Base-by-base conservation (phyloP, 805 yeast species). In the Limtongia smithiae region DNA sequence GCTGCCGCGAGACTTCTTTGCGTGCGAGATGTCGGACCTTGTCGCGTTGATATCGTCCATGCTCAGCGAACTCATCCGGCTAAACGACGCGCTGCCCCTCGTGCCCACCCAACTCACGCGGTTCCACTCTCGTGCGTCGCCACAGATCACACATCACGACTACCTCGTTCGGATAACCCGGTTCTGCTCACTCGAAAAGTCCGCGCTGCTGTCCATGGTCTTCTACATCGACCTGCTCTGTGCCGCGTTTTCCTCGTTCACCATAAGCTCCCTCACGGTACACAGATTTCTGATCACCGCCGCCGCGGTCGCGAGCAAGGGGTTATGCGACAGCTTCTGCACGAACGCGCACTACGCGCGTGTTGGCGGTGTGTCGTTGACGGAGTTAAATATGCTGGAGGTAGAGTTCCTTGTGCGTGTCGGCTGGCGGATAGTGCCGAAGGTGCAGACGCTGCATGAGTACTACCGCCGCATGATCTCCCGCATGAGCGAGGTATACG, bases 51-150 rank as follows among this genome's bases (percentile, higher is more conserved):
- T 91, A 28, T 72, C 95, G 1, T 71, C 96, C 46, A 87, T 90
- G 93, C 70, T 93, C 24, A 75, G 78, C 40, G 84, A 86, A 35
- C 74, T 91, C 21, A 86, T 90, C 12, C 67, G 71, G 21, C 74
- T 86, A 30, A 91, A 91, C 65, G 97, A 91, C 68, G 70, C 60
- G 25, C 60, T 61, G 21, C 71, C 74, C 35, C 68, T 64, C 49
- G 67, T 56, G 46, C 62, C 67, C 7, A 64, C 65, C 17, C 62
- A 65, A 25, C 73, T 93, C 44, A 91, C 98, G 1, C 72, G 97
- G 57, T 91, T 91, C 66, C 98, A 91, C 66, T 89, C 97, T 3
- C 75, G 97, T 54, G 82, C 91, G 0, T 95, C 97, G 3, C 97
- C 98, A 0, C 78, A 77, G 15, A 91, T 91, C 37, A 83, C 95